Conservation (phyloP, 129 eudicot species). For the Heracleum sosnowskyi region DNA sequence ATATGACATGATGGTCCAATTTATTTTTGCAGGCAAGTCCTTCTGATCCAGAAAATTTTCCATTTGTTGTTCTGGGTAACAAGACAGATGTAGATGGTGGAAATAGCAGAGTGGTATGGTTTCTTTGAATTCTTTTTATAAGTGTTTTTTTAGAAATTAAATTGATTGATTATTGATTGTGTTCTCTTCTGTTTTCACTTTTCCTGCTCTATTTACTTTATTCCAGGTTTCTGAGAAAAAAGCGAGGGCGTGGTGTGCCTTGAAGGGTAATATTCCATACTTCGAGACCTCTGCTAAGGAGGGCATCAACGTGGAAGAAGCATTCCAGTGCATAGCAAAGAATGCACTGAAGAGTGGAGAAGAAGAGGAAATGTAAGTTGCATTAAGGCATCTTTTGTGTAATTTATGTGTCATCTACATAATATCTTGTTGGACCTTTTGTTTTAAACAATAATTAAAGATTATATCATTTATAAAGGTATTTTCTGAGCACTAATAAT, state of each 20-base stretch:
- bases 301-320: slow-evolving; percentile 93
- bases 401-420: too few relatives aligned
- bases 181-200: neutral
- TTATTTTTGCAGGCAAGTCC: slow-evolving; percentile 77
- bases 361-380: slow-evolving; percentile 94
- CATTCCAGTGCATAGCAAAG: slow-evolving; percentile 88
- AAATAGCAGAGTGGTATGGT: slow-evolving; percentile 81
- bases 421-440: neutral
- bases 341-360: slow-evolving; percentile 87
- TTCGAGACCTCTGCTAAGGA: slow-evolving; percentile 98
- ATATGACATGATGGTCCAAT: slow-evolving; percentile 14
- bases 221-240: slow-evolving; percentile 91
- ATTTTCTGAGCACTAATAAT: too few relatives aligned
- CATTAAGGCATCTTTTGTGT: neutral
- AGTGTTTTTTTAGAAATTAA: neutral
- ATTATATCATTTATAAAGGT: too few relatives aligned
- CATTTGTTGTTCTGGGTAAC: slow-evolving; percentile 91
- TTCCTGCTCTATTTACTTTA: slow-evolving; percentile 1
- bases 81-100: slow-evolving; percentile 89
- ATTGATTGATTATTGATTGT: neutral
- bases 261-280: slow-evolving; percentile 94
- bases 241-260: slow-evolving; percentile 97
- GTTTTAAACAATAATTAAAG: neutral
- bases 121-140: neutral
- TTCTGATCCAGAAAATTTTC: slow-evolving; percentile 92